phyloP scores from a whole-genome alignment of 768 basidiomycete genomes.

The Tephrocybe rancida region DNA sequence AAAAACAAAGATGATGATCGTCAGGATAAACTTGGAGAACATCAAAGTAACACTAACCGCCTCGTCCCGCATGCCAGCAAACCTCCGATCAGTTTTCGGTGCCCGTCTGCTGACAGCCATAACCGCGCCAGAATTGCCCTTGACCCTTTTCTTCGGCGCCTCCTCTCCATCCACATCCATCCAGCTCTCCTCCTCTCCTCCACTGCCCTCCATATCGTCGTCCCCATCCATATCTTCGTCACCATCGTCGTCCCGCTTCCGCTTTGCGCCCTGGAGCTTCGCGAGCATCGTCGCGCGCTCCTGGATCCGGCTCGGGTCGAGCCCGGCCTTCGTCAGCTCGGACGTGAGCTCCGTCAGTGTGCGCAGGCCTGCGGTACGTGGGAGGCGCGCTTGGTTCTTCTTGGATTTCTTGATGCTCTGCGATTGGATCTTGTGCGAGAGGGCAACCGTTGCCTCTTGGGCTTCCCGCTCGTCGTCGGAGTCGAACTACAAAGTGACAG shows the following conservation, averaged over 20 bases:
- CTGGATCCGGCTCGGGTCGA: constrained; percentile 86
- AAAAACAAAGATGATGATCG: constrained; percentile 11
- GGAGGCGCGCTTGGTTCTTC: constrained; percentile 83
- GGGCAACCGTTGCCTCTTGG: constrained; percentile 55
- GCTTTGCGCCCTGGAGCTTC: constrained; percentile 69
- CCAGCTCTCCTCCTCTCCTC: constrained; percentile 41
- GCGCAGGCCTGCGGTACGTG: constrained; percentile 71
- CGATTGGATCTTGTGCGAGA: constrained; percentile 69
- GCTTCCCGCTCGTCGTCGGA: constrained; percentile 85
- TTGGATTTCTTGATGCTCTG: constrained; percentile 83
- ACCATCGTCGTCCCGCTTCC: constrained; percentile 66
- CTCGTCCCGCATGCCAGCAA: constrained; percentile 80
- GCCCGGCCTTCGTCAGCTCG: constrained; percentile 84
- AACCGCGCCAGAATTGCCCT: constrained; percentile 61
- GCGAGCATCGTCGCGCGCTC: constrained; percentile 86
- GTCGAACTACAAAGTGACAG: constrained; percentile 42
- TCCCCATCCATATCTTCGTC: constrained; percentile 64
- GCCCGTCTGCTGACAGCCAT: constrained; percentile 50
- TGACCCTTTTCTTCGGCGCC: constrained; percentile 59
- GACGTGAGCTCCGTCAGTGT: constrained; percentile 77
- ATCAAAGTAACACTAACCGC: constrained; percentile 46
- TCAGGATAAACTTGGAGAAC: not conserved
- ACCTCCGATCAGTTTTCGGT: constrained; percentile 72
- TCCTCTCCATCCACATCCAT: constrained; percentile 54
- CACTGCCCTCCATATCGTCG: constrained; percentile 47